Evolutionary conservation across 805 yeast species (phyloP), one percentile per base, ranked within the genome.

Genomic region (Candida peoriensis): DNA sequence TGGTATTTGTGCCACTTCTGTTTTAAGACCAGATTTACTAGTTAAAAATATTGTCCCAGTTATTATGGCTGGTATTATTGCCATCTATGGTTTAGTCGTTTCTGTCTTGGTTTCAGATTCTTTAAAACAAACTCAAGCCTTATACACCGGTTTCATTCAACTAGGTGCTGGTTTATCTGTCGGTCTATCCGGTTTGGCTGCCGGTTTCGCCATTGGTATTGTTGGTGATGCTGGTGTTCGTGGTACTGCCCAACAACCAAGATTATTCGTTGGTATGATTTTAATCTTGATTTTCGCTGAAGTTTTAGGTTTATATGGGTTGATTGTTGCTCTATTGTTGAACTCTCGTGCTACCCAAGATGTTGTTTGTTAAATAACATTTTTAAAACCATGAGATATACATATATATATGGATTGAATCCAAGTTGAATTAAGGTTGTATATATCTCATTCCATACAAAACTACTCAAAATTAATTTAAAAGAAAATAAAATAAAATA

Each of bases 201-300:
- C 97, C 47, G 98, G 98, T 52, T 90, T 87, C 59, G 97, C 98
- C 63, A 90, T 90, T 69, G 98, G 98, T 70, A 90, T 90, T 51
- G 98, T 90, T 50, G 98, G 98, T 64, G 98, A 90, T 63, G 97
- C 96, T 39, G 98, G 98, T 76, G 97, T 90, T 39, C 85, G 97
- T 74, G 96, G 96, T 67, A 81, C 89, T 49, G 93, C 96, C 45
- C 97, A 89, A 66, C 98, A 90, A 70, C 97, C 97, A 62, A 84
- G 96, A 74, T 76, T 90, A 58, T 90, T 90, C 66, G 97, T 90
- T 47, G 97, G 97, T 64, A 90, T 90, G 94, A 86, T 90, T 71
- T 79, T 90, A 71, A 90, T 90, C 64, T 83, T 90, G 68, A 90
- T 90, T 87, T 90, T 90, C 70, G 96, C 97, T 47, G 98, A 90